Conservation (phyloP, 768 basidiomycete species). For the Albatrellus ellisii region DNA sequence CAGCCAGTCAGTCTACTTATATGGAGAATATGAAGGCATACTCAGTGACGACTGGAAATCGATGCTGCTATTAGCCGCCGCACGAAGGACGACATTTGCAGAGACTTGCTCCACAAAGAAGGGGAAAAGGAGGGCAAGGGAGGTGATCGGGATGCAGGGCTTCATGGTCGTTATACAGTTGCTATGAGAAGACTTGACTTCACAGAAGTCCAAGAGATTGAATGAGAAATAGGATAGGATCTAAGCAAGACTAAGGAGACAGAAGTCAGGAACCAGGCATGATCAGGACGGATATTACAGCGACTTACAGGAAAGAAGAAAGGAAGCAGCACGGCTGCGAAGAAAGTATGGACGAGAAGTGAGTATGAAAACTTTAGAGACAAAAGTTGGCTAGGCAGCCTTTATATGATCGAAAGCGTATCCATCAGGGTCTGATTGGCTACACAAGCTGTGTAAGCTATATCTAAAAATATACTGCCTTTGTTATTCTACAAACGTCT, state of each 20-base stretch:
- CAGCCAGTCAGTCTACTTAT: not conserved
- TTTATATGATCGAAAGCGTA: slow-evolving; percentile 11
- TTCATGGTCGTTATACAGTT: slow-evolving; percentile 9
- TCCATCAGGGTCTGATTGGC: too few relatives aligned
- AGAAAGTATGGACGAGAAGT: slow-evolving; percentile 14
- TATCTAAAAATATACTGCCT: too few relatives aligned
- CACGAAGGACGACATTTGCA: not conserved
- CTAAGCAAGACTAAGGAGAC: slow-evolving; percentile 16
- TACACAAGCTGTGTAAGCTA: too few relatives aligned
- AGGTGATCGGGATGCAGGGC: slow-evolving; percentile 6
- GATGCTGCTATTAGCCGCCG: not conserved
- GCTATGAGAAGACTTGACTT: slow-evolving; percentile 21
- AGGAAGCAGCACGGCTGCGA: slow-evolving; percentile 44
- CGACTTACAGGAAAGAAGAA: slow-evolving; percentile 15
- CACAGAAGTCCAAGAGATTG: slow-evolving; percentile 34
- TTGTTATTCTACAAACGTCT: too few relatives aligned
- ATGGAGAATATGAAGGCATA: slow-evolving; percentile 5
- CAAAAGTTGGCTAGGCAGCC: not conserved
- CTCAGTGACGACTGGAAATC: slow-evolving; percentile 23
- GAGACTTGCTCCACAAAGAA: slow-evolving; percentile 5
- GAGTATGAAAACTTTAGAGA: slow-evolving; percentile 17
- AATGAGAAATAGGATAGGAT: slow-evolving; percentile 21
- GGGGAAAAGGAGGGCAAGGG: slow-evolving; percentile 2
- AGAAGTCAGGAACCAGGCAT: not conserved
- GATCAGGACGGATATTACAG: not conserved